These are phyloP conservation scores for Actinidia chinensis DNA, from an alignment of 179 eudicot species.

Conservation along the genomic window DNA sequence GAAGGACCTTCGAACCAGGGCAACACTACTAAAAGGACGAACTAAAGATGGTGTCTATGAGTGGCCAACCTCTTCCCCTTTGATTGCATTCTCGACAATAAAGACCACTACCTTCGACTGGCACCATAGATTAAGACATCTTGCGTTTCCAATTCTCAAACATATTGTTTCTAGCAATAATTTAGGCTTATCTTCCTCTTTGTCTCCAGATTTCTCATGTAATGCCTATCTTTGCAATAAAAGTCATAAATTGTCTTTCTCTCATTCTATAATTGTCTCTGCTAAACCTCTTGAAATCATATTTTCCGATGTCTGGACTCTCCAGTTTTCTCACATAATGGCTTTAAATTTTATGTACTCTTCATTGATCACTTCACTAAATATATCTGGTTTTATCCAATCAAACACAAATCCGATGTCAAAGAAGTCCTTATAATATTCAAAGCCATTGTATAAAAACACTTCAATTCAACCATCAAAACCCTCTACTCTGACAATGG, in stretches of 20 bases:
- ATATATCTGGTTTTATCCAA: neutral
- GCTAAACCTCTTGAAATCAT: too few species aligned
- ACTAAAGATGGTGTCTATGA: neutral
- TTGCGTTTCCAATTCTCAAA: too few species aligned
- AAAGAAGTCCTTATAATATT: neutral
- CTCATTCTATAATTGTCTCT: too few species aligned
- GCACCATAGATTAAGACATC: too few species aligned
- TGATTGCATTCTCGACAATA: neutral
- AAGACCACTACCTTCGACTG: neutral
- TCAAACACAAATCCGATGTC: neutral
- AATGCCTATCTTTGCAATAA: too few species aligned
- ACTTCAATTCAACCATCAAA: neutral
- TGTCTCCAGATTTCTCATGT: too few species aligned
- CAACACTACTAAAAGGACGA: neutral
- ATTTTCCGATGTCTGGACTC: conserved; percentile 8
- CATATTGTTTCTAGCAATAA: too few species aligned
- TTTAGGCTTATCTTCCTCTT: too few species aligned
- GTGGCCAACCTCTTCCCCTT: neutral
- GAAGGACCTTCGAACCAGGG: neutral
- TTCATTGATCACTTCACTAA: conserved; percentile 5
- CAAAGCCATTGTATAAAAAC: neutral
- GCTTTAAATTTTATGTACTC: neutral
- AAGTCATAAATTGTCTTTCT: too few species aligned
- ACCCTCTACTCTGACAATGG: neutral
- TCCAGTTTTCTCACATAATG: neutral